Evolutionary conservation across 1,284 basidiomycete species (phyloP).

Genomic region (Spongispora temasekensis): DNA sequence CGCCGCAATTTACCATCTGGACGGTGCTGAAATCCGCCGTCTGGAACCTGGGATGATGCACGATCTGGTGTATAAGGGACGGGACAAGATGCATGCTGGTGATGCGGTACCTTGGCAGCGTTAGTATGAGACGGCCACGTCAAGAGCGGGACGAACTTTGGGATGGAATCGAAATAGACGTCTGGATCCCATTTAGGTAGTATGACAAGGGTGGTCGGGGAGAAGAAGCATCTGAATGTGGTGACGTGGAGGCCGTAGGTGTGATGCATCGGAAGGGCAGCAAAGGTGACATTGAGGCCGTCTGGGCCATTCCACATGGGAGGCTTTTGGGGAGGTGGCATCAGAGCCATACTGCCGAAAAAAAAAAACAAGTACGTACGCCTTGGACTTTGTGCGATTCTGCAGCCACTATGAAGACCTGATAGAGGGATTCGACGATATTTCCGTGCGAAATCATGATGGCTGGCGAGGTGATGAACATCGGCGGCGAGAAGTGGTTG

Average conservation of each 20-base stretch:
- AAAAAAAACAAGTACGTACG: conserved; percentile 11
- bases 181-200: conserved; percentile 63
- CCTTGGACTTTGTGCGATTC: conserved; percentile 33
- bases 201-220: conserved; percentile 51
- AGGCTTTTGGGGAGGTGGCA: conserved; percentile 34
- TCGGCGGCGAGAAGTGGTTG: conserved; percentile 1
- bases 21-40: conserved; percentile 59
- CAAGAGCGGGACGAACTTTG: conserved; percentile 39
- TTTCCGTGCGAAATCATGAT: conserved; percentile 80
- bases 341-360: too few species aligned
- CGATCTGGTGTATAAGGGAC: conserved; percentile 65
- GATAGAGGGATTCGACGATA: conserved; percentile 50
- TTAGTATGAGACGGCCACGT: not conserved
- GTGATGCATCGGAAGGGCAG: conserved; percentile 70
- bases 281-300: conserved; percentile 49
- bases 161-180: conserved; percentile 42
- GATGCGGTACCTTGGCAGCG: conserved; percentile 48
- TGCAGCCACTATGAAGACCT: conserved; percentile 37
- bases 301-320: conserved; percentile 41
- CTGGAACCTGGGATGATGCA: conserved; percentile 51
- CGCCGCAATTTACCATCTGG: conserved; percentile 49
- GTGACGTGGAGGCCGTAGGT: conserved; percentile 60
- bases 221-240: conserved; percentile 49
- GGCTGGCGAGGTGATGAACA: conserved; percentile 39
- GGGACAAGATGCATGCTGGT: conserved; percentile 58